Conservation (phyloP, 1,139 yeast genomes). For the Diutina catenulata region DNA sequence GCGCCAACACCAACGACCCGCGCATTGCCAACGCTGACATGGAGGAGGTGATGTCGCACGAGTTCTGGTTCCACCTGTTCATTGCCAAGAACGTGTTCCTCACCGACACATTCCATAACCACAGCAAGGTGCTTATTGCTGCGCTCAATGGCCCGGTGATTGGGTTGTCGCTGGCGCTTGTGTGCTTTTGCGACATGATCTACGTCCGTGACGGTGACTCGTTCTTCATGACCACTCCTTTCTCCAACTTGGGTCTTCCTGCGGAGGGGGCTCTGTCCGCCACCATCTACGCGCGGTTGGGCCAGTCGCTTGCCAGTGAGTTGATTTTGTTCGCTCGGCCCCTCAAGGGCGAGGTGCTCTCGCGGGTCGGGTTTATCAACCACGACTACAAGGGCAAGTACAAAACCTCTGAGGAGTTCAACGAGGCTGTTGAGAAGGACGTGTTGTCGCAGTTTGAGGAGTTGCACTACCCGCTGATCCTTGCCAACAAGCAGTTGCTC, state of each 20-base stretch:
- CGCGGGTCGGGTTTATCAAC: slow-evolving; percentile 50
- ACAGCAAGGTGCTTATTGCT: slow-evolving; percentile 58
- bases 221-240: slow-evolving; percentile 60
- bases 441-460: slow-evolving; percentile 32
- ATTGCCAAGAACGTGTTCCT: slow-evolving; percentile 61
- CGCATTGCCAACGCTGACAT: slow-evolving; percentile 12
- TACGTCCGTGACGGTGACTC: slow-evolving; percentile 50
- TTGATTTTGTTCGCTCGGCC: slow-evolving; percentile 63
- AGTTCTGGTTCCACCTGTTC: slow-evolving; percentile 48
- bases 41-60: slow-evolving; percentile 26
- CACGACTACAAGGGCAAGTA: slow-evolving; percentile 31
- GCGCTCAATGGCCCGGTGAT: slow-evolving; percentile 85
- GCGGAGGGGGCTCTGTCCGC: slow-evolving; percentile 74
- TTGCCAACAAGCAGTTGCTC: slow-evolving; percentile 50
- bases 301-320: slow-evolving; percentile 64
- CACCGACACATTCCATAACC: slow-evolving; percentile 60
- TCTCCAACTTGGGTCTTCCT: slow-evolving; percentile 73
- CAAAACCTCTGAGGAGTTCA: slow-evolving; percentile 48
- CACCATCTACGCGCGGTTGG: slow-evolving; percentile 58
- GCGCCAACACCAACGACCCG: slow-evolving; percentile 54
- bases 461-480: slow-evolving; percentile 48
- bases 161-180: slow-evolving; percentile 67
- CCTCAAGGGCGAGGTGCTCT: slow-evolving; percentile 47
- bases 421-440: slow-evolving; percentile 35
- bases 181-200: slow-evolving; percentile 64